These are phyloP conservation scores for Murraya paniculata DNA, from an alignment of 345 rosid species.

Conservation along the genomic window DNA sequence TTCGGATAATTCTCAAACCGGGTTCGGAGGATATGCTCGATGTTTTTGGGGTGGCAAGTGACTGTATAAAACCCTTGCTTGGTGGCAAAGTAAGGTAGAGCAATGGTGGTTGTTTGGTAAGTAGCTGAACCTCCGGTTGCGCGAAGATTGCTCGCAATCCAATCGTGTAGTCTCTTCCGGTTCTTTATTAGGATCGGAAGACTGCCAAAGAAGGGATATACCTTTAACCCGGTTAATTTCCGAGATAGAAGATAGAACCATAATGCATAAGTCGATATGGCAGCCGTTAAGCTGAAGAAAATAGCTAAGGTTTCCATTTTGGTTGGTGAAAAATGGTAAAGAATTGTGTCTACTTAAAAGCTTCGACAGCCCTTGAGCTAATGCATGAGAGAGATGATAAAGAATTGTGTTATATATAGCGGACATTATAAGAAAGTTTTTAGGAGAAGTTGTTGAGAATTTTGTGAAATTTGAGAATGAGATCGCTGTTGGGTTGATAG, in stretches of 20 bases:
- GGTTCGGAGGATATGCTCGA: slow-evolving; percentile 77
- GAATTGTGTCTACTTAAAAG: neutral
- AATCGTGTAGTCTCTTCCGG: slow-evolving; percentile 62
- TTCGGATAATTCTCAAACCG: slow-evolving; percentile 90
- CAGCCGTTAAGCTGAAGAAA: slow-evolving; percentile 37
- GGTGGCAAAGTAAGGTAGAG: slow-evolving; percentile 65
- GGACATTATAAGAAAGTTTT: slow-evolving; percentile 28
- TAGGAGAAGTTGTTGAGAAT: slow-evolving; percentile 82
- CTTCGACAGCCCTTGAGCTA: neutral
- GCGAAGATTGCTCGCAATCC: slow-evolving; percentile 76
- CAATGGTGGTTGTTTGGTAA: slow-evolving; percentile 76
- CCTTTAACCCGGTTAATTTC: slow-evolving; percentile 64
- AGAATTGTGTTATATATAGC: slow-evolving; percentile 22
- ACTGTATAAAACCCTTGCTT: slow-evolving; percentile 81
- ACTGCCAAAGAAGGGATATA: slow-evolving; percentile 74
- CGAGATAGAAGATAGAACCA: slow-evolving; percentile 75
- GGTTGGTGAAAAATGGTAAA: neutral
- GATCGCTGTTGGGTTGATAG: slow-evolving; percentile 29
- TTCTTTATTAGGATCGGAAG: slow-evolving; percentile 60
- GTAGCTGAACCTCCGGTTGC: slow-evolving; percentile 59
- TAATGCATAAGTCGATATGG: slow-evolving; percentile 45
- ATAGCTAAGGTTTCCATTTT: slow-evolving; percentile 48
- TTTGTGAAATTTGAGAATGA: neutral
- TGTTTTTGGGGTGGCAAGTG: slow-evolving; percentile 85
- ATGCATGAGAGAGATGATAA: slow-evolving; percentile 9